Conservation (phyloP, 495 filamentous ascomycete genomes). For the Xylaria acuta region DNA sequence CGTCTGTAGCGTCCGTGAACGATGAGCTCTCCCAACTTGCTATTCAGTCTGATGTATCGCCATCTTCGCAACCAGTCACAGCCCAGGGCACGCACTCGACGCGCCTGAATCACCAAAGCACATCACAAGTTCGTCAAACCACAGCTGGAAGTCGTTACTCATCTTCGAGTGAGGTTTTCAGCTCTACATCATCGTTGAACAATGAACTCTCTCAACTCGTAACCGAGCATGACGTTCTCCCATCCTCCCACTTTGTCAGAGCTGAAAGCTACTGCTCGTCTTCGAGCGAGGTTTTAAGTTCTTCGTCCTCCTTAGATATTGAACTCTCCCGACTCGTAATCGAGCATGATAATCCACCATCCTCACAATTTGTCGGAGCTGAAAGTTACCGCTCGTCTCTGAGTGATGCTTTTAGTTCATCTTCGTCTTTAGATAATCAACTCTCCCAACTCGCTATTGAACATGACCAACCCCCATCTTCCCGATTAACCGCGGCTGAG, state of each 20-base stretch:
- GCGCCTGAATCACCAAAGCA: conserved; percentile 18
- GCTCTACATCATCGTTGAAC: conserved; percentile 20
- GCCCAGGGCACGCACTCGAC: conserved; percentile 6
- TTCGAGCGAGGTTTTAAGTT: conserved; percentile 9
- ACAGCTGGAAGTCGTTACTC: conserved; percentile 15
- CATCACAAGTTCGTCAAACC: background rate
- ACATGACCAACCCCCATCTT: background rate
- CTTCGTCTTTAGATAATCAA: conserved; percentile 18
- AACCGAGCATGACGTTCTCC: background rate
- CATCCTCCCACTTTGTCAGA: conserved; percentile 11
- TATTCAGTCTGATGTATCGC: conserved; percentile 18
- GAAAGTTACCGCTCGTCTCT: background rate
- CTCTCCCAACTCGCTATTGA: conserved; percentile 8
- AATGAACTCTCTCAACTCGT: conserved; percentile 2
- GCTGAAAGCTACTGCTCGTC: conserved; percentile 14
- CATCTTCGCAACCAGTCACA: conserved; percentile 22
- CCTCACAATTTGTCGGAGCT: background rate
- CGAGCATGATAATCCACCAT: conserved; percentile 5
- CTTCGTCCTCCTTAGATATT: conserved; percentile 18
- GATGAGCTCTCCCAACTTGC: conserved; percentile 18
- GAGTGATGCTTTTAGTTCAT: conserved; percentile 15
- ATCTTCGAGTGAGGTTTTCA: conserved; percentile 8
- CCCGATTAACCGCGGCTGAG: background rate
- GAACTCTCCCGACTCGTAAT: conserved; percentile 6
- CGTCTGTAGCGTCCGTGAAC: background rate